Evolutionary conservation across 176 grass and related monocot species (phyloP).

Genomic region (Aechmea fasciata): DNA sequence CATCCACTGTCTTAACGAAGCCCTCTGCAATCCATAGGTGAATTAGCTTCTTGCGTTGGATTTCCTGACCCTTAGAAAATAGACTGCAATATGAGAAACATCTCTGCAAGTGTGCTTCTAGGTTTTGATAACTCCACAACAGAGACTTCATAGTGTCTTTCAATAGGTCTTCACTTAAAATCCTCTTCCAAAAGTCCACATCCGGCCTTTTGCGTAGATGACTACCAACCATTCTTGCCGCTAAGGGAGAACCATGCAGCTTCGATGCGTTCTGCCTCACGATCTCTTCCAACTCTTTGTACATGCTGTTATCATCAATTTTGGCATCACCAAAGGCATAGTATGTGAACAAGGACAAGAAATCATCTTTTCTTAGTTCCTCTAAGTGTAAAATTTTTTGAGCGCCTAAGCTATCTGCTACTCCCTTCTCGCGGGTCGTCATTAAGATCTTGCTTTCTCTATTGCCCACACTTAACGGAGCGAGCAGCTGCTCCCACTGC

Average conservation of each 20-base stretch:
- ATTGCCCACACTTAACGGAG: too few species aligned
- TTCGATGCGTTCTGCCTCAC: too few species aligned
- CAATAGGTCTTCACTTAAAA: neutral
- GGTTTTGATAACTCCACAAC: conserved; percentile 11
- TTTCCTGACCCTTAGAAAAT: conserved; percentile 1
- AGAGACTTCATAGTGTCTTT: conserved; percentile 4
- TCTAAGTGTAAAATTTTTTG: neutral
- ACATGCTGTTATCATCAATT: too few species aligned
- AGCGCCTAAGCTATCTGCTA: too few species aligned
- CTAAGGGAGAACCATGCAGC: neutral
- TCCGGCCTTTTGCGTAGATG: conserved; percentile 6
- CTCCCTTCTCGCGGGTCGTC: too few species aligned
- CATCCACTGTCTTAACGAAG: neutral
- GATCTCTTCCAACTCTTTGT: too few species aligned
- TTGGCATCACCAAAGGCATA: too few species aligned
- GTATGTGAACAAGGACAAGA: too few species aligned
- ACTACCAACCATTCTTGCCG: conserved; percentile 6
- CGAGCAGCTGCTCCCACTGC: too few species aligned
- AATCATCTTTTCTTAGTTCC: too few species aligned
- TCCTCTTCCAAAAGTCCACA: neutral
- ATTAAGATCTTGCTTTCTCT: too few species aligned
- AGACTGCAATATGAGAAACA: conserved; percentile 6
- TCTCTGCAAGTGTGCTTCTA: neutral
- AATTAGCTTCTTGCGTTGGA: neutral
- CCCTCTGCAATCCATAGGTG: conserved; percentile 9